Percentiles rank a stretch among this genome's conserved stretches.
Evolutionary conservation across 2,329 filamentous ascomycete genomes (phyloP).

Genomic region (Aureobasidium musti): DNA sequence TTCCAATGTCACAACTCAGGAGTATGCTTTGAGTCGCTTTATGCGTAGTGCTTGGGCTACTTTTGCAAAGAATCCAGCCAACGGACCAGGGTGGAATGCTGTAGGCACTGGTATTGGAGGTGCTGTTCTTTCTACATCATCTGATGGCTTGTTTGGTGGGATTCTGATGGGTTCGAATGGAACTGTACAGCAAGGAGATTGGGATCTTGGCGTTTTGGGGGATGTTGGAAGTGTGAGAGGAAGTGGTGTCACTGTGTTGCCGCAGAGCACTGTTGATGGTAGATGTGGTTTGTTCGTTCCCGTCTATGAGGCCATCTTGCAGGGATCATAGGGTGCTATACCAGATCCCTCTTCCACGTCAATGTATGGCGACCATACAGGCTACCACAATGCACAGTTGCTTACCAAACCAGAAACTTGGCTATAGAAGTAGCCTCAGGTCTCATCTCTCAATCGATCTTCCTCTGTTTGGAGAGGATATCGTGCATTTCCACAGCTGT

Average conservation of each 20-base stretch:
- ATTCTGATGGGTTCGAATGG: slow-evolving; percentile 32
- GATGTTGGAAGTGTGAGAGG: slow-evolving; percentile 34
- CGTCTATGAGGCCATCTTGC: slow-evolving; percentile 32
- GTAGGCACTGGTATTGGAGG: slow-evolving; percentile 36
- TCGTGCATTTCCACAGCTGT: no score
- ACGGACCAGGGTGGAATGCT: slow-evolving; percentile 44
- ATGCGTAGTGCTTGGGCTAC: slow-evolving; percentile 43
- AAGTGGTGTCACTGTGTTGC: slow-evolving; percentile 39
- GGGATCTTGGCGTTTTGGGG: slow-evolving; percentile 37
- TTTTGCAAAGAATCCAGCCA: slow-evolving; percentile 44
- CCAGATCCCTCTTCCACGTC: background rate
- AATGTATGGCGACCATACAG: no score
- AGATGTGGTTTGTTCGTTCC: slow-evolving; percentile 36
- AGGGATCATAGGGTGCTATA: background rate
- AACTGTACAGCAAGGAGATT: slow-evolving; percentile 33
- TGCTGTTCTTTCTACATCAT: slow-evolving; percentile 34
- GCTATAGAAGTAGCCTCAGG: no score
- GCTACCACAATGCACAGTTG: no score
- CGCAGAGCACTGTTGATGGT: slow-evolving; percentile 36
- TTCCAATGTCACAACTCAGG: slow-evolving; percentile 37
- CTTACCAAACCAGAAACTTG: no score
- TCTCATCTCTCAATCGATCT: no score
- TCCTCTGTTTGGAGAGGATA: no score
- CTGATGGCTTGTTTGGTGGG: slow-evolving; percentile 33
- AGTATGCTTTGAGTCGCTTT: slow-evolving; percentile 38